phyloP scores from a whole-genome alignment of 1,139 yeast genomes.

The Suhomyces chickasaworum region DNA sequence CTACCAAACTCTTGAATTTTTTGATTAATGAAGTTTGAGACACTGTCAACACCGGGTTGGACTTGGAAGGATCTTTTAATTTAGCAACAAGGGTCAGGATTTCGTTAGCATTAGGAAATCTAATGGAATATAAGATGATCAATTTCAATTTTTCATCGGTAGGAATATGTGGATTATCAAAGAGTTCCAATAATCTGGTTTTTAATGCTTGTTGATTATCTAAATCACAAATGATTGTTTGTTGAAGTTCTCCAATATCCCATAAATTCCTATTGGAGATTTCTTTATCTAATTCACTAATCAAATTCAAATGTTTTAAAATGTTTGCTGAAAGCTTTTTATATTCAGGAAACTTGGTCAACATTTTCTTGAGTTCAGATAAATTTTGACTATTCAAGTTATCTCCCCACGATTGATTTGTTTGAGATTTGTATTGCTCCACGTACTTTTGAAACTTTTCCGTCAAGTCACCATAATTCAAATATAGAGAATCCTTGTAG shows the following conservation, averaged over 20 bases:
- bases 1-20: constrained; percentile 28
- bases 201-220: constrained; percentile 37
- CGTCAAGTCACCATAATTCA: constrained; percentile 93
- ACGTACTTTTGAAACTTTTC: constrained; percentile 86
- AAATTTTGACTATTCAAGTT: constrained; percentile 68
- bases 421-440: constrained; percentile 75
- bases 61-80: constrained; percentile 31
- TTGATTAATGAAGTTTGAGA: constrained; percentile 37
- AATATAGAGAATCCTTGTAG: constrained; percentile 75
- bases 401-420: constrained; percentile 63
- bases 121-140: constrained; percentile 69
- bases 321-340: constrained; percentile 85
- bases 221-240: constrained; percentile 69
- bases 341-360: constrained; percentile 92
- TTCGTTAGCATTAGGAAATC: constrained; percentile 46
- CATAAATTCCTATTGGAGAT: constrained; percentile 64
- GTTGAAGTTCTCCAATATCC: constrained; percentile 90
- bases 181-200: constrained; percentile 28
- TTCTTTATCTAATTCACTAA: constrained; percentile 79
- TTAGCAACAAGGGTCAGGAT: constrained; percentile 28
- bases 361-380: constrained; percentile 84
- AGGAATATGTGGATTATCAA: constrained; percentile 29
- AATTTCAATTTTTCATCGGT: constrained; percentile 46
- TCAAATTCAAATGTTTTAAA: constrained; percentile 89
- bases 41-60: constrained; percentile 35